Conservation (phyloP, 176 grass and related monocot species). For the Sorghum bicolor region DNA sequence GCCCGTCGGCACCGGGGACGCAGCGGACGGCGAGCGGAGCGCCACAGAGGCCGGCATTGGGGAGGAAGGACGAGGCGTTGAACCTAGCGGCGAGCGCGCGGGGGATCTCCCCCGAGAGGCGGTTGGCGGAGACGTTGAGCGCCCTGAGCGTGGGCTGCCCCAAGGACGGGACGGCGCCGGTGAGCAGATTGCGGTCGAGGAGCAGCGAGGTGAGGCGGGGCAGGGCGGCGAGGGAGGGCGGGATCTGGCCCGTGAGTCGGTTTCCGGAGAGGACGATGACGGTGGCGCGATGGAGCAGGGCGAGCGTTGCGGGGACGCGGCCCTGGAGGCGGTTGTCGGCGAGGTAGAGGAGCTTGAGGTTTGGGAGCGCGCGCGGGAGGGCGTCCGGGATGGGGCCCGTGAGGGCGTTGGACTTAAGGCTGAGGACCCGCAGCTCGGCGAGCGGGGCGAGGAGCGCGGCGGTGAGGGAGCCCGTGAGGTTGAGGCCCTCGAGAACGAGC, state of each 20-base stretch:
- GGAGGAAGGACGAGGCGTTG: slow-evolving; percentile 60
- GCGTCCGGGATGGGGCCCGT: slow-evolving; percentile 67
- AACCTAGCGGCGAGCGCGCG: slow-evolving; percentile 44
- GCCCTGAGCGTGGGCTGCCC: slow-evolving; percentile 51
- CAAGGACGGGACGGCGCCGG: slow-evolving; percentile 54
- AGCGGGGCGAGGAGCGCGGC: slow-evolving; percentile 52
- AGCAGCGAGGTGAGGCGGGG: slow-evolving; percentile 59
- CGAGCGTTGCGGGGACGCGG: slow-evolving; percentile 47
- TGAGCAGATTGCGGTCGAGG: slow-evolving; percentile 60
- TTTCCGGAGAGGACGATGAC: slow-evolving; percentile 72
- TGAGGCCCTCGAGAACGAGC: slow-evolving; percentile 83
- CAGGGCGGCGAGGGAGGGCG: slow-evolving; percentile 37
- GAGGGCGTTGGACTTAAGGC: slow-evolving; percentile 77
- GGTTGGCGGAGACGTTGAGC: slow-evolving; percentile 71
- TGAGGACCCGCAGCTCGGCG: slow-evolving; percentile 82
- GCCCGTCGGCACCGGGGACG: neutral
- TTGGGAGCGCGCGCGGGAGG: slow-evolving; percentile 53
- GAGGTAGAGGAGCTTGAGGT: slow-evolving; percentile 91
- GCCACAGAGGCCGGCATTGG: slow-evolving; percentile 65
- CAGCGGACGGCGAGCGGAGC: slow-evolving; percentile 32
- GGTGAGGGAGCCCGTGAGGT: slow-evolving; percentile 64
- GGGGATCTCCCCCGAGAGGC: slow-evolving; percentile 65
- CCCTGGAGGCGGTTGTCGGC: slow-evolving; percentile 65
- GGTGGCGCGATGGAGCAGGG: slow-evolving; percentile 73
- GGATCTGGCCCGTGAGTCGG: slow-evolving; percentile 66